Percentiles rank a stretch among this genome's conserved stretches.
Conservation (phyloP, 805 yeast genomes). For the Priceomyces fermenticarens region DNA sequence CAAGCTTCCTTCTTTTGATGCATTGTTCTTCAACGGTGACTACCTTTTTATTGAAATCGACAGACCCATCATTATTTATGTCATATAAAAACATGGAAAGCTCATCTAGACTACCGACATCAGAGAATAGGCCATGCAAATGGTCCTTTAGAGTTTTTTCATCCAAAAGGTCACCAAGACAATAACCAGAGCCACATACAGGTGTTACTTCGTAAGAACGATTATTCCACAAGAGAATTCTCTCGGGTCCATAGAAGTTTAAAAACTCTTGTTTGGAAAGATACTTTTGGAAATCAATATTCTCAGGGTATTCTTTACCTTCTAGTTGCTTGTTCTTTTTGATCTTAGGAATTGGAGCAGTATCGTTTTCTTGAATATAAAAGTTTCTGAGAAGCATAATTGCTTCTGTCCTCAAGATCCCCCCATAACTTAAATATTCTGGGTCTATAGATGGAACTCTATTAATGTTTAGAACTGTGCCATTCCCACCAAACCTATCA, state of each 20-base stretch:
- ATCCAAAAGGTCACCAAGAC: constrained; percentile 6
- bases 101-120: constrained; percentile 13
- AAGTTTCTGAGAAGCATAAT: constrained; percentile 76
- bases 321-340: constrained; percentile 68
- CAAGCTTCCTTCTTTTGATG: neutral
- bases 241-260: constrained; percentile 40
- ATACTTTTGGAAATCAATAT: constrained; percentile 53
- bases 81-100: constrained; percentile 26
- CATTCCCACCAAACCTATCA: constrained; percentile 96
- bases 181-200: constrained; percentile 17
- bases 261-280: constrained; percentile 50
- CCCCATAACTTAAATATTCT: constrained; percentile 65
- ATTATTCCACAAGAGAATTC: constrained; percentile 12
- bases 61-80: constrained; percentile 17
- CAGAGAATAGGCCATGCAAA: neutral
- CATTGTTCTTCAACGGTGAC: constrained; percentile 1
- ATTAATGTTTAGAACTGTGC: constrained; percentile 65
- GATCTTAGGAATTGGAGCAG: constrained; percentile 77
- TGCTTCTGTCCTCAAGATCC: constrained; percentile 77
- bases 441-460: constrained; percentile 17
- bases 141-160: constrained; percentile 13
- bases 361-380: constrained; percentile 79
- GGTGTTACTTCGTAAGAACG: constrained; percentile 25
- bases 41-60: constrained; percentile 19
- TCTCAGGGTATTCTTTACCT: constrained; percentile 53